phyloP scores from a whole-genome alignment of 2,329 filamentous ascomycete genomes.

The Apiospora koreana region DNA sequence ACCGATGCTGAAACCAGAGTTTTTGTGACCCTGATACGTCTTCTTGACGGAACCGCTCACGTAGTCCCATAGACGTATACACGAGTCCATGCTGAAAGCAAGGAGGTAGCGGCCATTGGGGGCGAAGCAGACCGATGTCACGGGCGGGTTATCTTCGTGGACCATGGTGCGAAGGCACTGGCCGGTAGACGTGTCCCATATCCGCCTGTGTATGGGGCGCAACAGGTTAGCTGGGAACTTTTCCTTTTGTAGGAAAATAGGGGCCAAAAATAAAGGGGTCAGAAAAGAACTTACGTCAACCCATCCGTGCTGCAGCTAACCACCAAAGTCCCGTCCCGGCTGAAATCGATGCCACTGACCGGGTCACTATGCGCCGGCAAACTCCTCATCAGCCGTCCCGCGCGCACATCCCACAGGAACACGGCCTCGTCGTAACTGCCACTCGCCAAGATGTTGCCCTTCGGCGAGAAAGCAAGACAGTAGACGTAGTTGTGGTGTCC shows the following conservation, averaged over 20 bases:
- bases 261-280: background rate
- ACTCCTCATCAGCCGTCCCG: conserved; percentile 83
- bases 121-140: conserved; percentile 86
- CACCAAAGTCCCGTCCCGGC: conserved; percentile 86
- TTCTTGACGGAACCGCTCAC: conserved; percentile 89
- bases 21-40: conserved; percentile 92
- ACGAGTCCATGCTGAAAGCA: conserved; percentile 88
- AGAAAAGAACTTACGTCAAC: conserved; percentile 64
- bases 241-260: background rate
- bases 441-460: conserved; percentile 94
- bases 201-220: conserved; percentile 55
- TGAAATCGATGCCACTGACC: conserved; percentile 91
- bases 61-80: conserved; percentile 93
- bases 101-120: conserved; percentile 93
- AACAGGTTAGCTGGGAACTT: background rate
- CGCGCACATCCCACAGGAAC: conserved; percentile 93
- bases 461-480: conserved; percentile 92
- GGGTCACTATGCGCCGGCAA: conserved; percentile 94
- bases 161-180: conserved; percentile 94
- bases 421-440: conserved; percentile 97
- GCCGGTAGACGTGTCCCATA: conserved; percentile 95
- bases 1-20: conserved; percentile 80
- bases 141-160: conserved; percentile 92
- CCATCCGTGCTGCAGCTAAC: conserved; percentile 92
- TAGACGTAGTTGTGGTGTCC: conserved; percentile 98